These are phyloP conservation scores for Pichia sp. DNA, from an alignment of 1,139 yeast genomes.

Conservation along the genomic window DNA sequence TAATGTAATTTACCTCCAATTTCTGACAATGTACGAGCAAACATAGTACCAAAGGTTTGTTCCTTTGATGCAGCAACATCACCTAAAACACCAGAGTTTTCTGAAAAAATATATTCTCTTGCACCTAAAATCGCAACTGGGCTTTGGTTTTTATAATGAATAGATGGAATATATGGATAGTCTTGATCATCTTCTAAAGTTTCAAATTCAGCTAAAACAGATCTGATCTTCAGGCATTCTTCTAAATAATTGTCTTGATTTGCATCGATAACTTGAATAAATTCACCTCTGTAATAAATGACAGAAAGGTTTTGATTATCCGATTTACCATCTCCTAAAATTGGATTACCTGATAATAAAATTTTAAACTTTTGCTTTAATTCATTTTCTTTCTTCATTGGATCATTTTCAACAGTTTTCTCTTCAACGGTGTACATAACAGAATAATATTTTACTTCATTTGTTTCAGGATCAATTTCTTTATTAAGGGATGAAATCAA, in stretches of 20 bases:
- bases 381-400: slow-evolving; percentile 31
- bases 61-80: slow-evolving; percentile 94
- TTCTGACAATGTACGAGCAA: slow-evolving; percentile 78
- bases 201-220: slow-evolving; percentile 75
- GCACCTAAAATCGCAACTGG: slow-evolving; percentile 88
- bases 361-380: slow-evolving; percentile 49
- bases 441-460: slow-evolving; percentile 40
- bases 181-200: slow-evolving; percentile 37
- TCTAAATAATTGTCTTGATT: slow-evolving; percentile 84
- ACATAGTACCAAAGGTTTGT: slow-evolving; percentile 86
- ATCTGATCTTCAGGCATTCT: slow-evolving; percentile 76
- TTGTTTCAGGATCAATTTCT: slow-evolving; percentile 18
- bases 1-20: slow-evolving; percentile 86
- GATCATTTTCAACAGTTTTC: slow-evolving; percentile 35
- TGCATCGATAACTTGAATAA: slow-evolving; percentile 81
- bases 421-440: slow-evolving; percentile 40
- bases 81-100: slow-evolving; percentile 78
- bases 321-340: slow-evolving; percentile 84
- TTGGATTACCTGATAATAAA: slow-evolving; percentile 75
- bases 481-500: slow-evolving; percentile 52
- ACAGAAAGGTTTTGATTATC: slow-evolving; percentile 79
- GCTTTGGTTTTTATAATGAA: slow-evolving; percentile 31
- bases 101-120: slow-evolving; percentile 82
- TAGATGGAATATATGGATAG: slow-evolving; percentile 43
- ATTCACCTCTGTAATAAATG: slow-evolving; percentile 80